These are phyloP conservation scores for Volvariella volvacea DNA, from an alignment of 1,284 basidiomycete species.

Conservation along the genomic window DNA sequence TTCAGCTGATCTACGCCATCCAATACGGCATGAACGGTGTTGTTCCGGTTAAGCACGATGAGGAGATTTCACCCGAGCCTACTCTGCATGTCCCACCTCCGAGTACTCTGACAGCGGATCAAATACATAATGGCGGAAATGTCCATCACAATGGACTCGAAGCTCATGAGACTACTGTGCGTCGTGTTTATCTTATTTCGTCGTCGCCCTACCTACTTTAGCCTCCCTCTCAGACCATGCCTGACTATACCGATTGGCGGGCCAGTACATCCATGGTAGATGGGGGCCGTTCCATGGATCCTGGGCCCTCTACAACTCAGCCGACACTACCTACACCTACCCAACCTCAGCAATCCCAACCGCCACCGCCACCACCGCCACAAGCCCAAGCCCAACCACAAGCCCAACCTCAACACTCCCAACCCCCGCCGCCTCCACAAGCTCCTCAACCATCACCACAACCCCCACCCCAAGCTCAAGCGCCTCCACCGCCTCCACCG, in stretches of 20 bases:
- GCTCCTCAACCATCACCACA: conserved; percentile 4
- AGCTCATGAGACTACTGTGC: too few relatives aligned
- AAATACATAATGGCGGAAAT: too few relatives aligned
- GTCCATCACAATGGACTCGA: too few relatives aligned
- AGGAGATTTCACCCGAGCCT: not conserved
- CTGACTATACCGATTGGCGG: conserved; percentile 42
- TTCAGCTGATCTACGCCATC: conserved; percentile 47
- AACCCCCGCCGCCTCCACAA: conserved; percentile 3
- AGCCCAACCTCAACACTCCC: conserved; percentile 9
- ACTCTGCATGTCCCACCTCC: too few relatives aligned
- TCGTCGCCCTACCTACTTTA: too few relatives aligned
- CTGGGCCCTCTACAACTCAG: too few relatives aligned
- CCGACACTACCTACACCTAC: conserved; percentile 7
- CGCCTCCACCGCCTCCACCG: not conserved
- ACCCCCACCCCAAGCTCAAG: conserved; percentile 6
- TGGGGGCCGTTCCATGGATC: conserved; percentile 1
- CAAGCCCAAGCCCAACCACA: conserved; percentile 7
- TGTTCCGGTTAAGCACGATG: conserved; percentile 10
- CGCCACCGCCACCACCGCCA: conserved; percentile 2
- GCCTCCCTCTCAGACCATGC: too few relatives aligned
- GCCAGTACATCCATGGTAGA: conserved; percentile 36
- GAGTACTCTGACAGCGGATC: too few relatives aligned
- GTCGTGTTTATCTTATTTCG: too few relatives aligned
- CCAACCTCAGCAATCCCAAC: conserved; percentile 8
- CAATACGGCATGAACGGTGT: conserved; percentile 35